Evolutionary conservation across 352 stramenopile genomes (phyloP), one percentile per base, ranked within the genome.

Genomic region (Globisporangium radiosum): DNA sequence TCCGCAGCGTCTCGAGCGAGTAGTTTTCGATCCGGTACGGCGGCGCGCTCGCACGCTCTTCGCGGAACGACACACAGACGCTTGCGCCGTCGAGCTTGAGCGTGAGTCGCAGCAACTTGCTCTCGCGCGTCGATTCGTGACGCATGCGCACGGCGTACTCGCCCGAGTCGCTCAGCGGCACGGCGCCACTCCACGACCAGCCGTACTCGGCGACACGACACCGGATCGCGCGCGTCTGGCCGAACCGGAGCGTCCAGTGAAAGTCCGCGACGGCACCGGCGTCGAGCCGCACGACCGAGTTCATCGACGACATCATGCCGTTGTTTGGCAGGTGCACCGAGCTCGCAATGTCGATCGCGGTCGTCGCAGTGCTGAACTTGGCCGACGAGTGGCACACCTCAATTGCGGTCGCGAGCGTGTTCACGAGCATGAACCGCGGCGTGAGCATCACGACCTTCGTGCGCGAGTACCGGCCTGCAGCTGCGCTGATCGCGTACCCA

Each of bases 11-110:
- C 64, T 95, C 87, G 15, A 95, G 62, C 36, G 87, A 95, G 67
- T 92, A 95, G 47, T 95, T 95, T 40, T 95, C 87, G 40, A 95
- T 81, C 17, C 87, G 85, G 62, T 94, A 95, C 38, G 87, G 87
- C 4, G 87, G 85, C 5, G 76, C 81, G 56, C 75, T 90, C 6
- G 78, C 86, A 37, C 68, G 85, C 63, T 93, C 84, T 69, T 92
- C 84, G 25, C 79, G 75, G 38, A 94, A 79, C 59, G 88, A 92
- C 9, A 90, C 79, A 48, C 80, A 94, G n/a, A 94, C 64, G 39
- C 84, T 90, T 5, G 81, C 84, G 0, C 69, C 69, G 43, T 93
- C 85, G 14, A 90, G 59, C 58, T 94, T 94, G 9, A 95, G 66
- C 13, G 79, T 83, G 36, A 95, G 75, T 4, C 84, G 80, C 17